Percentiles rank a stretch among this genome's conserved stretches.
These are phyloP conservation scores for Tripidium arundinaceum DNA, from an alignment of 202 grass and related monocot genomes.

Conservation along the genomic window DNA sequence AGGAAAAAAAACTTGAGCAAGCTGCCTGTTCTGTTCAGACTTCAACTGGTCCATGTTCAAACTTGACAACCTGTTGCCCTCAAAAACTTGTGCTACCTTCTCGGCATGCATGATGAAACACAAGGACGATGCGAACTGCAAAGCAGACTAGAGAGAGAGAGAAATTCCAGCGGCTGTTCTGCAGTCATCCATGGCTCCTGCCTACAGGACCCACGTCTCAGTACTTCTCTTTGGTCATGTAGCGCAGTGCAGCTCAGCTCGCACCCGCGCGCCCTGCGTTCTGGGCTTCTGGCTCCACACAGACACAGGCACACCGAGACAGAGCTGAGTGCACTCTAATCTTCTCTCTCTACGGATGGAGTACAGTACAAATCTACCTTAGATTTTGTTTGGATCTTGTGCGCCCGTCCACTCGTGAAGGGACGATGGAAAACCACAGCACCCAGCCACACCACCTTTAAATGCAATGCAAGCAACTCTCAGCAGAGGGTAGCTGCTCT, in stretches of 20 bases:
- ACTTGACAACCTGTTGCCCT: background rate
- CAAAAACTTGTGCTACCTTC: background rate
- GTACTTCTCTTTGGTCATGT: conserved; percentile 45
- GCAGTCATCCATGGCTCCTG: conserved; percentile 58
- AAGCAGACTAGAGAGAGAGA: background rate
- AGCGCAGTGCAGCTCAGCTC: background rate
- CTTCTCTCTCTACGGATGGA: too few relatives aligned
- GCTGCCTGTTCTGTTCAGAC: background rate
- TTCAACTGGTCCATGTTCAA: background rate
- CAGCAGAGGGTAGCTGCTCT: too few relatives aligned
- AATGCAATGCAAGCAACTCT: conserved; percentile 2
- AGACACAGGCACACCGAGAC: too few relatives aligned
- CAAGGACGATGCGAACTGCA: background rate
- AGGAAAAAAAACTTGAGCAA: background rate
- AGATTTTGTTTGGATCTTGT: conserved; percentile 93
- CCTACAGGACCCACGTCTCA: conserved; percentile 10
- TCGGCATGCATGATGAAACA: background rate
- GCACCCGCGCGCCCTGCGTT: too few relatives aligned
- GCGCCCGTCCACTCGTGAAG: conserved; percentile 39
- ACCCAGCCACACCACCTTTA: conserved; percentile 21
- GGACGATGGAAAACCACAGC: conserved; percentile 33
- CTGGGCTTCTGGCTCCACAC: too few relatives aligned
- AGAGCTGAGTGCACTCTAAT: too few relatives aligned
- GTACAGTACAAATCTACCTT: conserved; percentile 59
- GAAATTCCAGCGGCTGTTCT: conserved; percentile 40